A percentile compares a stretch with the other conserved stretches of the same genome.
phyloP scores from a whole-genome alignment of 805 yeast species.

The Jamesozyma rosinii region DNA sequence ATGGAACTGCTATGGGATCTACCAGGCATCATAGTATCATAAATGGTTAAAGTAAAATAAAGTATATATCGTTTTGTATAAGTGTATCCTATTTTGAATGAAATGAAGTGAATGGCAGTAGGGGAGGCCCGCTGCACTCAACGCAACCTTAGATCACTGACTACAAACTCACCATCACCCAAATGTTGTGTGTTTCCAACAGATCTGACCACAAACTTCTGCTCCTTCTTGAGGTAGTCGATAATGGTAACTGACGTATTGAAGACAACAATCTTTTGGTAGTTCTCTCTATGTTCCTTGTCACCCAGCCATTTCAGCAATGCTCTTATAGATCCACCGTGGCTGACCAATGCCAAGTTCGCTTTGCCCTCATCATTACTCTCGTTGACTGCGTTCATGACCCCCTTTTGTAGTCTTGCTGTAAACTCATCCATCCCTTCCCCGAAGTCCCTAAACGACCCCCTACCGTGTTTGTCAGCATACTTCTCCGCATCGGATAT shows the following conservation, averaged over 20 bases:
- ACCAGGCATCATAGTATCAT: too few species aligned
- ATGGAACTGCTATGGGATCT: too few species aligned
- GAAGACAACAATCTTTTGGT: constrained; percentile 46
- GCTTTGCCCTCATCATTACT: constrained; percentile 23
- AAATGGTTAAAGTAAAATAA: too few species aligned
- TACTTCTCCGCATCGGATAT: constrained; percentile 49
- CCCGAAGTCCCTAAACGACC: constrained; percentile 53
- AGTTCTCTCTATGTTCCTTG: constrained; percentile 31
- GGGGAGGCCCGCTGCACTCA: too few species aligned
- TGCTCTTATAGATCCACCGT: constrained; percentile 72
- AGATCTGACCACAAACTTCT: constrained; percentile 37
- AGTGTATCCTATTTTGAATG: too few species aligned
- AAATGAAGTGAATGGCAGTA: too few species aligned
- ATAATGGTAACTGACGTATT: constrained; percentile 68
- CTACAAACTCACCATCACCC: constrained; percentile 44
- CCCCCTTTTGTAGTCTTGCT: constrained; percentile 40
- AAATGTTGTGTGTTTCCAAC: constrained; percentile 66
- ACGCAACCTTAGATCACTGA: constrained; percentile 40
- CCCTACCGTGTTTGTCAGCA: constrained; percentile 45
- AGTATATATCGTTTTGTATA: too few species aligned
- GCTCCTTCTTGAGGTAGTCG: constrained; percentile 39
- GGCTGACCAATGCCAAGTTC: constrained; percentile 59
- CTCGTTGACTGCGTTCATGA: constrained; percentile 36
- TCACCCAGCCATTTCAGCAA: constrained; percentile 44
- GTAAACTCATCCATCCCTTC: constrained; percentile 44